Percentiles rank a stretch among this genome's conserved stretches.
phyloP scores from a whole-genome alignment of 2,329 filamentous ascomycete species.

The Beauveria australis region DNA sequence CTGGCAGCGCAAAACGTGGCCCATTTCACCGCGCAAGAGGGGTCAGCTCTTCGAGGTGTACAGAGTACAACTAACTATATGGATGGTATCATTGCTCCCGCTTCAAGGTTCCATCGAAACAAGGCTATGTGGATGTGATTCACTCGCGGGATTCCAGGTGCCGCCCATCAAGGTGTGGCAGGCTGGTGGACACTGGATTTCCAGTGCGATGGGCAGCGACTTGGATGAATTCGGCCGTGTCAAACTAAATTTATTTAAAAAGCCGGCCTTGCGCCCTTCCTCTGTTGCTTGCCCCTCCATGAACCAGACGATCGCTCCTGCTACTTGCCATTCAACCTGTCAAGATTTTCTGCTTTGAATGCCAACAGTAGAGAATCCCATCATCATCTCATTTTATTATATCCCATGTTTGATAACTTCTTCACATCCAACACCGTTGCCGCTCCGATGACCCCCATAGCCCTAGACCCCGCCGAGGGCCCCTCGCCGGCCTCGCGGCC shows the following conservation, averaged over 20 bases:
- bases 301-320: background rate
- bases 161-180: conserved; percentile 7
- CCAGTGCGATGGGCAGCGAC: background rate
- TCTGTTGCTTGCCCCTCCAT: too few species aligned
- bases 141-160: background rate
- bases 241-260: background rate
- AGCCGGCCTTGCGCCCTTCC: background rate
- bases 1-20: background rate
- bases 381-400: background rate
- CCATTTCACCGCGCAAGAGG: background rate
- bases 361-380: too few species aligned
- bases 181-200: conserved; percentile 1
- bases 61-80: background rate
- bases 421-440: background rate
- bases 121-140: background rate
- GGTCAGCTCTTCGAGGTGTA: background rate
- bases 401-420: background rate
- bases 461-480: background rate
- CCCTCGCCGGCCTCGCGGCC: conserved; percentile 19
- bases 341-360: background rate
- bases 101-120: background rate
- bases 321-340: background rate
- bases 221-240: conserved; percentile 3
- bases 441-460: conserved; percentile 17
- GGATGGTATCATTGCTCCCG: background rate